Conservation (phyloP, 176 grass and related monocot genomes). For the Poa annua region DNA sequence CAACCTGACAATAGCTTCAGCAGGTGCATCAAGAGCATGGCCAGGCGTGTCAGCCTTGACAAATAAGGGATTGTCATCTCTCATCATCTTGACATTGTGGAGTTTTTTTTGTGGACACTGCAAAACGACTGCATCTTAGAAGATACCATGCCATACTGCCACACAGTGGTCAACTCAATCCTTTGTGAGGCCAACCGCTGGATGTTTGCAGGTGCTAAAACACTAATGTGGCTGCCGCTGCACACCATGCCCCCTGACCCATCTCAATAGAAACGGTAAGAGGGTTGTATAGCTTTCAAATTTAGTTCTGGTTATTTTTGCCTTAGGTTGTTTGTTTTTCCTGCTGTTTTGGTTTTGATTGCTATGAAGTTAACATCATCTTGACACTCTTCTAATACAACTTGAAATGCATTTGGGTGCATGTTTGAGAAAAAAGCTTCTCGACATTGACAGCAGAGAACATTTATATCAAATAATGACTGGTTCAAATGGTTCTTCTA, state of each 20-base stretch:
- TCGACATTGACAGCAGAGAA: background rate
- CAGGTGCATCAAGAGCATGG: background rate
- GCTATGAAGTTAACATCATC: background rate
- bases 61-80: background rate
- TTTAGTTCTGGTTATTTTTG: background rate
- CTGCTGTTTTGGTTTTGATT: background rate
- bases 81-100: background rate
- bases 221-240: background rate
- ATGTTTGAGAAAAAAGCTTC: background rate
- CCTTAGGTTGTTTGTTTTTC: background rate
- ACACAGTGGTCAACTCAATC: background rate
- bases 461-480: background rate
- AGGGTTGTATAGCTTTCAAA: background rate
- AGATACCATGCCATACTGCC: background rate
- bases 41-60: background rate
- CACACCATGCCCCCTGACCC: background rate
- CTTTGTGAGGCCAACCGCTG: background rate
- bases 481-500: background rate
- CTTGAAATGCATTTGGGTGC: background rate
- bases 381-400: background rate
- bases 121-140: background rate
- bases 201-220: conserved; percentile 6
- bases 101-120: background rate
- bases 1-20: background rate
- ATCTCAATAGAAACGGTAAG: background rate